phyloP scores from a whole-genome alignment of 2,329 filamentous ascomycete species.

The Nothopassalora personata region DNA sequence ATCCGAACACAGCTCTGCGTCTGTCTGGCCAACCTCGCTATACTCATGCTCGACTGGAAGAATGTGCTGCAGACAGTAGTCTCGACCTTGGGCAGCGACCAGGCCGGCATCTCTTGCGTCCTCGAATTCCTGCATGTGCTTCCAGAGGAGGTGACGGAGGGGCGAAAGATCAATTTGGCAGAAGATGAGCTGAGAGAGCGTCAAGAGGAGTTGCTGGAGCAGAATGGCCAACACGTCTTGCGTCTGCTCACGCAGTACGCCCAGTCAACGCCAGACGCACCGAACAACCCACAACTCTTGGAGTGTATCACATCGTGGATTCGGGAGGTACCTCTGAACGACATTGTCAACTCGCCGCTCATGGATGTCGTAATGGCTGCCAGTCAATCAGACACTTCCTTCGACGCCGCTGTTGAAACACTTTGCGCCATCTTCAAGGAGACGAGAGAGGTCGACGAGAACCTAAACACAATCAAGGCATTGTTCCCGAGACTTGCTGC shows the following conservation, averaged over 20 bases:
- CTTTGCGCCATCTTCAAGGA: constrained; percentile 87
- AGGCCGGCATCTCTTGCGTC: constrained; percentile 76
- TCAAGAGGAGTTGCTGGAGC: constrained; percentile 81
- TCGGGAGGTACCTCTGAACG: constrained; percentile 77
- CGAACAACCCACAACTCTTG: constrained; percentile 82
- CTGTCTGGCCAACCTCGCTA: constrained; percentile 87
- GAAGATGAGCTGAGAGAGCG: constrained; percentile 88
- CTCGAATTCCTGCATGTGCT: constrained; percentile 95
- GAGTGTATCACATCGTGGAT: constrained; percentile 97
- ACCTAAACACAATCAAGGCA: constrained; percentile 70
- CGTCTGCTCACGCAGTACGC: constrained; percentile 83
- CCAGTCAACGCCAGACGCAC: constrained; percentile 82
- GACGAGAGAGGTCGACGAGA: constrained; percentile 90
- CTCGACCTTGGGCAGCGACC: constrained; percentile 67
- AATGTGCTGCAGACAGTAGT: constrained; percentile 82
- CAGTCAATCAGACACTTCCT: constrained; percentile 67
- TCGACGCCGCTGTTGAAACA: constrained; percentile 86
- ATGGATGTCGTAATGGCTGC: constrained; percentile 75
- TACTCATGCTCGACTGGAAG: constrained; percentile 95
- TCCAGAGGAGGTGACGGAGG: constrained; percentile 97
- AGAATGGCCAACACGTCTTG: constrained; percentile 85
- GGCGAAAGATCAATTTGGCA: constrained; percentile 97
- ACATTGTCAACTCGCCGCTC: constrained; percentile 79
- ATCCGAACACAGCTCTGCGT: constrained; percentile 85
- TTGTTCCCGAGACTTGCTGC: constrained; percentile 77